phyloP scores from a whole-genome alignment of 2,329 filamentous ascomycete species.

The Sporothrix luriei region DNA sequence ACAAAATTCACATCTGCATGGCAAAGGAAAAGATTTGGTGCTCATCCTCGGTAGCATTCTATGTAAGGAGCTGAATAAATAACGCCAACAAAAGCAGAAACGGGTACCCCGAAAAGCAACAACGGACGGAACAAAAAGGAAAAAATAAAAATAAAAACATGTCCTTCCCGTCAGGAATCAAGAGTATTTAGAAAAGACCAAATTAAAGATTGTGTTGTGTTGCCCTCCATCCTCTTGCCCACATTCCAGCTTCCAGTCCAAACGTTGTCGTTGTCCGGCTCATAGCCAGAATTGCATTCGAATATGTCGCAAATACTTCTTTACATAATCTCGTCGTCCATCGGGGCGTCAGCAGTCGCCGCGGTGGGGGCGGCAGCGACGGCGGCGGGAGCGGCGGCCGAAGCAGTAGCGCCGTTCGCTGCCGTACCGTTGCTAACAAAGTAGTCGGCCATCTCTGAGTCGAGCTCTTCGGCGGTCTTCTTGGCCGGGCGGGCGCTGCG shows the following conservation, averaged over 20 bases:
- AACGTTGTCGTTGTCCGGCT: neutral
- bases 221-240: neutral
- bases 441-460: slow-evolving; percentile 97
- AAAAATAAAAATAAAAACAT: neutral
- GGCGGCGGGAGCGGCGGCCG: slow-evolving; percentile 43
- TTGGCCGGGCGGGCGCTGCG: slow-evolving; percentile 69
- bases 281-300: neutral
- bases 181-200: neutral
- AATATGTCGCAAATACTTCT: neutral
- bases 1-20: neutral
- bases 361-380: slow-evolving; percentile 49
- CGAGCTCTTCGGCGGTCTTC: slow-evolving; percentile 94
- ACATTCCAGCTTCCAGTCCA: neutral
- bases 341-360: slow-evolving; percentile 59
- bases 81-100: neutral
- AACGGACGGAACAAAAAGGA: neutral
- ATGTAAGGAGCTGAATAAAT: slow-evolving; percentile 14
- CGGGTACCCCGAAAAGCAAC: slow-evolving; percentile 2
- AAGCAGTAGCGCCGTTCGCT: slow-evolving; percentile 46
- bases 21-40: neutral
- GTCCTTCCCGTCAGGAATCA: slow-evolving; percentile 1
- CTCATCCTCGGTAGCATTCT: slow-evolving; percentile 24
- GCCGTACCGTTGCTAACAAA: slow-evolving; percentile 62
- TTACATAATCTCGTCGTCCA: slow-evolving; percentile 67
- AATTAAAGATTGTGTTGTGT: slow-evolving; percentile 13